phyloP scores from a whole-genome alignment of 2,329 filamentous ascomycete genomes.

The Sarocladium kiliense region DNA sequence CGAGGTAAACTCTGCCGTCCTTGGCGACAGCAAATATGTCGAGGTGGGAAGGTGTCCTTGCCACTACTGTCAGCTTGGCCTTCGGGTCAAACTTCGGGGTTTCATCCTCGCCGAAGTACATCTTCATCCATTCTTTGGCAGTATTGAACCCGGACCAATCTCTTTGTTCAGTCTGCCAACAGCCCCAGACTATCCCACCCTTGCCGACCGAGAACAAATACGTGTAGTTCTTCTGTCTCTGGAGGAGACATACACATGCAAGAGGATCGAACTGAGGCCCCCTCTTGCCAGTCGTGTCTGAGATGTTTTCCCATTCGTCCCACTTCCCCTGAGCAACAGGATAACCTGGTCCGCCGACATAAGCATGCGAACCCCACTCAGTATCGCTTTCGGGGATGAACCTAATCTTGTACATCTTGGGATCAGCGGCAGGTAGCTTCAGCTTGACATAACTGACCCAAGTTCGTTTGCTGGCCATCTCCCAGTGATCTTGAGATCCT shows the following conservation, averaged over 20 bases:
- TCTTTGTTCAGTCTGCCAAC: neutral
- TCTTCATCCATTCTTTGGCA: neutral
- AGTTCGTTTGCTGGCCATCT: neutral
- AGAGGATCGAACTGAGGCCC: neutral
- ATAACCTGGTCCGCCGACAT: neutral
- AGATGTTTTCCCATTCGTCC: neutral
- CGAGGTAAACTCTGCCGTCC: neutral
- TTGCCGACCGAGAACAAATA: neutral
- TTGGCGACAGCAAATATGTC: neutral
- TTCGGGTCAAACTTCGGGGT: neutral
- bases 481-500: neutral
- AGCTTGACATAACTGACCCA: neutral
- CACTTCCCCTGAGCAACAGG: neutral
- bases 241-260: neutral
- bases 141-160: neutral
- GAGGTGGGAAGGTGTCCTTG: neutral
- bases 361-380: neutral
- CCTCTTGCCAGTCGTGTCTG: neutral
- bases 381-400: neutral
- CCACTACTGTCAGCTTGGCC: neutral
- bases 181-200: neutral
- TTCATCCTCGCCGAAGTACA: neutral
- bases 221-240: neutral
- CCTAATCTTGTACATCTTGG: neutral
- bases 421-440: neutral